Base-by-base conservation (phyloP, 345 rosid genomes). In the Aquilaria malaccensis region DNA sequence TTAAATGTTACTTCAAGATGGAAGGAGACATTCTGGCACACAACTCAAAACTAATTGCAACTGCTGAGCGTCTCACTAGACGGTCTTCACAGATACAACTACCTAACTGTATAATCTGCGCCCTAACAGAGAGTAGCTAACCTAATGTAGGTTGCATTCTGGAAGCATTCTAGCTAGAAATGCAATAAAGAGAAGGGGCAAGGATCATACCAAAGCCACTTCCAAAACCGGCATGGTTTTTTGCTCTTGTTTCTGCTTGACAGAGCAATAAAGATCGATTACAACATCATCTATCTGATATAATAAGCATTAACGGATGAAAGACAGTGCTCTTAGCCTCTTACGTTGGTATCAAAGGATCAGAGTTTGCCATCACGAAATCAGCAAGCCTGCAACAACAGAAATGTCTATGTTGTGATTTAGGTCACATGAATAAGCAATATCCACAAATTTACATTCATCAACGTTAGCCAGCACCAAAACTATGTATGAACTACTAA, bases 311-410 rank as follows among this genome's bases (percentile, higher is more conserved):
- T 37, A 37, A 9, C 43, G 1, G 43, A 37, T 37, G 43, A 37
- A 37, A 2, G 43, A 37, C 43, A 4, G 7, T 37, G 43, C 43
- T 4, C 7, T 37, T 37, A 37, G 43, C 7, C 43, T 49, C 83
- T 82, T 74, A 85, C 97, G 78, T 67, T 29, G 83, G 89, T 55
- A 88, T 77, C 33, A 84, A 43, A 61, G 98, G 96, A 74, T 91
- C 96, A 2, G 88, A 65, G 2, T 79, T 91, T 66, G 84, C 81
- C 57, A 75, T 54, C 13, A 86, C 85, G n/a, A 83, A 91, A 71
- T 91, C 95, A 52, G 80, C 64, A 56, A 87, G 80, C 81, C 91
- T 87, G 88, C 67, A 73, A 72, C 48, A 63, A 31, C 45, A 46
- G 29, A 53, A 49, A 37, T 11, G 56, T 61, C 45, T 30, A 9